A percentile compares a stretch with the other conserved stretches of the same genome.
Conservation (phyloP, 2,329 filamentous ascomycete genomes). For the Fusarium phyllophilum region DNA sequence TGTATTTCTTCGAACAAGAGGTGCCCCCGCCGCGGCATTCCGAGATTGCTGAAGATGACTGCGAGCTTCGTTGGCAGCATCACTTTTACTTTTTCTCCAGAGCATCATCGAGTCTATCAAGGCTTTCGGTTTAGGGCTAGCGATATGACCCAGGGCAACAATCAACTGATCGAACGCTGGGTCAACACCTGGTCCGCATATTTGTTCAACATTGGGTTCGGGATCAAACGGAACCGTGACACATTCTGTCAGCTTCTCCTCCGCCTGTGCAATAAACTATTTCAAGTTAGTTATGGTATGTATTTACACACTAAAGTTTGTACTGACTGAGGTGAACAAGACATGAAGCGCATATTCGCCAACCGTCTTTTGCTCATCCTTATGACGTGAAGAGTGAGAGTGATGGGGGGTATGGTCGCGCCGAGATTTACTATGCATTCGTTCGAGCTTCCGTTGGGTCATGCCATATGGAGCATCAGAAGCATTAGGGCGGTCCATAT, state of each 20-base stretch:
- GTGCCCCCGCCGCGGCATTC: slow-evolving; percentile 55
- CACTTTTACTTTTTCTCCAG: slow-evolving; percentile 96
- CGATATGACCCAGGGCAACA: slow-evolving; percentile 91
- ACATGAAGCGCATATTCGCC: slow-evolving; percentile 98
- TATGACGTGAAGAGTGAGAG: slow-evolving; percentile 78
- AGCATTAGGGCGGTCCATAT: slow-evolving; percentile 58
- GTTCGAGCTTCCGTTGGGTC: slow-evolving; percentile 65
- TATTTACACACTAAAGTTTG: neutral
- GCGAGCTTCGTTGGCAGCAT: slow-evolving; percentile 79
- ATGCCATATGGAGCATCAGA: slow-evolving; percentile 57
- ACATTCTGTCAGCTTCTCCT: slow-evolving; percentile 92
- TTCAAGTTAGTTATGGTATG: slow-evolving; percentile 25
- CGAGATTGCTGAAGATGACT: slow-evolving; percentile 65
- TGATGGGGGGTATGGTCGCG: slow-evolving; percentile 79
- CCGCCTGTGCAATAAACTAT: slow-evolving; percentile 93
- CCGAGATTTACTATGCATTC: slow-evolving; percentile 73
- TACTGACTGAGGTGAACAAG: slow-evolving; percentile 85
- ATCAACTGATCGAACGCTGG: slow-evolving; percentile 93
- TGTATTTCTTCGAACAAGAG: slow-evolving; percentile 76
- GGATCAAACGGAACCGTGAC: slow-evolving; percentile 82
- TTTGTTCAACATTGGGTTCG: slow-evolving; percentile 85
- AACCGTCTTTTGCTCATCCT: slow-evolving; percentile 88
- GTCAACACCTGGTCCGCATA: slow-evolving; percentile 91
- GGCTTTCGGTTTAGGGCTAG: slow-evolving; percentile 91
- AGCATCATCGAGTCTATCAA: slow-evolving; percentile 98